Base-by-base conservation (phyloP, 2,329 filamentous ascomycete species). In the Monosporascus sp. region DNA sequence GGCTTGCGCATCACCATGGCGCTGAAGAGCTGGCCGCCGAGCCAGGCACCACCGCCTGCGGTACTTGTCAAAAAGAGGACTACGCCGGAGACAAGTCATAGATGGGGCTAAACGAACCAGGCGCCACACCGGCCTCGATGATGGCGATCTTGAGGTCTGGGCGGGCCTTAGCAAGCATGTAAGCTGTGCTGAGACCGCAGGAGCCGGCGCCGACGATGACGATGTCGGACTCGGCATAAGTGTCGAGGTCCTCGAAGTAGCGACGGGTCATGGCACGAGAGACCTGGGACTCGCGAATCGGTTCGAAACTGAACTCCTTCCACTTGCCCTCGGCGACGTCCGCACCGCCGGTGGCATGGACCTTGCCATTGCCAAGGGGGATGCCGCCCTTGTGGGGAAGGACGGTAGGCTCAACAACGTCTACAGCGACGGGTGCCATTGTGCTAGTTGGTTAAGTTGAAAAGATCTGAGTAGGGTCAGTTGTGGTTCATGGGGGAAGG, bases 1-100 rank as follows among this genome's bases (percentile, higher is more conserved):
- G 92, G 91, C 79, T 94, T 95, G 65, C 91, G 88, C 86, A 97
- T 91, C 48, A 96, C 82, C 91, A 96, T 96, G 67, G 91, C 91
- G 56, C 85, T 90, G 83, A 97, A 96, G 54, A 96, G 88, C 77
- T 96, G 92, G 19, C 91, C 91, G 54, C 92, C 92, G 46, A 96
- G 84, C 91, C 91, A 96, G 57, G 91, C 91, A 65, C 91, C 91
- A 59, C 91, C 91, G 56, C 90, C 90, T 69, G 38, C 9, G 27
- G 9, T 45, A 6, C 24, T n/a, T 31, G n/a, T 54, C 14, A 77
- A 38, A 56, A 49, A 47, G 59, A 36, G 40, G 34, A 8, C 9
- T 38, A 31, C 19, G 24, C 14, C 14, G 7, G 26, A 22, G 2
- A 19, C 43, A 17, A 7, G 16, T 26, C 2, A 44, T 24, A 20